Evolutionary conservation across 2,329 filamentous ascomycete species (phyloP).

Genomic region (Parascedosporium putredinis): DNA sequence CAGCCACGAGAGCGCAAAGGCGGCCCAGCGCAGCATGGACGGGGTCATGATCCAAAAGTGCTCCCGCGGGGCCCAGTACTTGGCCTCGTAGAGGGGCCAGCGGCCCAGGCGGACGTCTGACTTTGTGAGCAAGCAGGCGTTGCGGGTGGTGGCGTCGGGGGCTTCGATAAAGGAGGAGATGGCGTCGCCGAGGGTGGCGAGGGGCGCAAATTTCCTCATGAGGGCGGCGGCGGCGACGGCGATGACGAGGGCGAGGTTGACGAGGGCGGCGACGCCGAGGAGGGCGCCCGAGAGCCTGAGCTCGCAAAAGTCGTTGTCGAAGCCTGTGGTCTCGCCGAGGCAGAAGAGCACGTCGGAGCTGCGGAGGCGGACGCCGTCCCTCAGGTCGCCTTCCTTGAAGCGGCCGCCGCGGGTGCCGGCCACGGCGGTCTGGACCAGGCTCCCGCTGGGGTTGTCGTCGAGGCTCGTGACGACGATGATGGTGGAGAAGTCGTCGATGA

Average conservation of each 20-base stretch:
- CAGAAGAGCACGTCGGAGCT: constrained; percentile 19
- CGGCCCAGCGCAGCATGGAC: constrained; percentile 30
- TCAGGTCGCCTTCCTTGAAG: background rate
- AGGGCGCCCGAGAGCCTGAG: constrained; percentile 33
- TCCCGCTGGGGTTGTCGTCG: constrained; percentile 8
- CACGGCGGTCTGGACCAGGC: constrained; percentile 23
- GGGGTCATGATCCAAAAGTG: constrained; percentile 36
- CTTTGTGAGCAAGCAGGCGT: constrained; percentile 36
- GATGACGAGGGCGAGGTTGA: constrained; percentile 29
- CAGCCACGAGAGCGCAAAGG: constrained; percentile 29
- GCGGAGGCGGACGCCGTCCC: background rate
- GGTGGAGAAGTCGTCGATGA: constrained; percentile 22
- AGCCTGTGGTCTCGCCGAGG: constrained; percentile 18
- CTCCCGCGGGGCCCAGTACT: constrained; percentile 28
- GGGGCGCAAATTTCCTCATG: constrained; percentile 27
- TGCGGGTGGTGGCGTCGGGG: constrained; percentile 32
- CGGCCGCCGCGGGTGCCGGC: constrained; percentile 16
- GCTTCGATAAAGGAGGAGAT: constrained; percentile 37
- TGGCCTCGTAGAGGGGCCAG: constrained; percentile 32
- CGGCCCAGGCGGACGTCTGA: constrained; percentile 30
- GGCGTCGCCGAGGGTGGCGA: constrained; percentile 40
- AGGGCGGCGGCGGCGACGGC: constrained; percentile 23
- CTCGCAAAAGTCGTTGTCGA: constrained; percentile 21
- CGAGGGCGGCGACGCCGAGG: constrained; percentile 29
- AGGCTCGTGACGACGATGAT: constrained; percentile 21